Evolutionary conservation across 2,329 filamentous ascomycete species (phyloP), one percentile per base, ranked within the genome.

Genomic region (Niveomyces coronatus): DNA sequence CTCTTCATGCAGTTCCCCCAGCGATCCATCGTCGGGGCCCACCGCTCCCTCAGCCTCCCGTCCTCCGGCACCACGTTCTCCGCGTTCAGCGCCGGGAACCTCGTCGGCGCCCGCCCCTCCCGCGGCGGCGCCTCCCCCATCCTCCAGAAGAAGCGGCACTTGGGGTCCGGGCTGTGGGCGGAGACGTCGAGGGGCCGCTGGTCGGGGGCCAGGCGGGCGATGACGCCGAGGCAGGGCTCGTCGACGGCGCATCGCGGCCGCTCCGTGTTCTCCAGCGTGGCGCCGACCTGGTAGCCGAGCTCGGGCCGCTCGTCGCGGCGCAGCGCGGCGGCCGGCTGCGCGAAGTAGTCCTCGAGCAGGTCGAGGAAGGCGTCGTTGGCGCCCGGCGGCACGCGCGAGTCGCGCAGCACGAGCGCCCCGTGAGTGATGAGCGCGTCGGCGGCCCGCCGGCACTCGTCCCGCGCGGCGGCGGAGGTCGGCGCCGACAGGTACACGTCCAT

Each of bases 271-370:
- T 76, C 74, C 39, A 78, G 67, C 22, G 74, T 78, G 29, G 76
- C 74, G 45, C 74, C 74, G 35, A 78, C 64, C 57, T 78, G 74
- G 58, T 75, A 77, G 50, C 67, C 65, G 18, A 77, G 58, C 49
- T 70, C 69, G 5, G 74, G 74, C 3, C 71, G 65, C 58, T 76
- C 71, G 46, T 78, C 74, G 24, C 51, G 52, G 34, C 53, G 54
- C 24, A 77, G 62, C 3, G 50, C 53, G 8, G 53, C 62, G 14
- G 60, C 57, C 13, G 72, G 67, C 54, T 77, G 74, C 23, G 71
- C 71, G 50, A 78, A 78, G 62, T 78, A 78, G 60, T 76, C 71
- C 56, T 78, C 74, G n/a, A 77, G 65, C 26, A 78, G 62, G 53
- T 78, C 71, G 40, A 78, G 67, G 48, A 78, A 78, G 38, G 61